These are phyloP conservation scores for Xylona heveae DNA, from an alignment of 495 filamentous ascomycete genomes.

Conservation along the genomic window DNA sequence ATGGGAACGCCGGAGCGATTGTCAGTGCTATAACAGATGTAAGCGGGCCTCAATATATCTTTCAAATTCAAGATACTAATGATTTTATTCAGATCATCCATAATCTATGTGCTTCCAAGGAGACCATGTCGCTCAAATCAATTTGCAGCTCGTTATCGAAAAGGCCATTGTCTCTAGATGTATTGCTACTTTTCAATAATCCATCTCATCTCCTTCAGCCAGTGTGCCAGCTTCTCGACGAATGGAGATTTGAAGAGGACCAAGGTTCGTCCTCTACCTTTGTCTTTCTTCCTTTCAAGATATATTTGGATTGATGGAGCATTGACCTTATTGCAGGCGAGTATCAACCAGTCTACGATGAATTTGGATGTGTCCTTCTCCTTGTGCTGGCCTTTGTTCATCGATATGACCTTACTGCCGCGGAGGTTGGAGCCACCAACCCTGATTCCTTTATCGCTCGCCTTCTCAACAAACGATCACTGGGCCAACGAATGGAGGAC, in stretches of 20 bases:
- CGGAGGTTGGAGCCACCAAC: constrained; percentile 40
- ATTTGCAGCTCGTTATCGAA: constrained; percentile 64
- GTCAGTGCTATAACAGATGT: constrained; percentile 67
- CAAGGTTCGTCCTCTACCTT: constrained; percentile 39
- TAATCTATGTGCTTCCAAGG: constrained; percentile 56
- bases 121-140: constrained; percentile 76
- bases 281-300: too few relatives aligned
- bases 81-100: constrained; percentile 39
- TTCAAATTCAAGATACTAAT: not conserved
- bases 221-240: constrained; percentile 65
- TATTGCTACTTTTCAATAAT: constrained; percentile 68
- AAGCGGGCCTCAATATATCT: constrained; percentile 7
- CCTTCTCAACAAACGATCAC: constrained; percentile 43
- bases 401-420: constrained; percentile 50
- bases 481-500: constrained; percentile 37
- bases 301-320: too few relatives aligned
- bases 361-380: constrained; percentile 77
- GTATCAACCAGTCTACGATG: constrained; percentile 90
- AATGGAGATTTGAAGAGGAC: constrained; percentile 85
- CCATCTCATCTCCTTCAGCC: constrained; percentile 58
- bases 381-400: constrained; percentile 64
- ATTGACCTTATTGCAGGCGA: constrained; percentile 40
- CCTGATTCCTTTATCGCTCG: constrained; percentile 58
- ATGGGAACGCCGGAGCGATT: constrained; percentile 84
- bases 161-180: constrained; percentile 60